Evolutionary conservation across 2,329 filamentous ascomycete genomes (phyloP).

Genomic region (Diplodia scrobiculata): DNA sequence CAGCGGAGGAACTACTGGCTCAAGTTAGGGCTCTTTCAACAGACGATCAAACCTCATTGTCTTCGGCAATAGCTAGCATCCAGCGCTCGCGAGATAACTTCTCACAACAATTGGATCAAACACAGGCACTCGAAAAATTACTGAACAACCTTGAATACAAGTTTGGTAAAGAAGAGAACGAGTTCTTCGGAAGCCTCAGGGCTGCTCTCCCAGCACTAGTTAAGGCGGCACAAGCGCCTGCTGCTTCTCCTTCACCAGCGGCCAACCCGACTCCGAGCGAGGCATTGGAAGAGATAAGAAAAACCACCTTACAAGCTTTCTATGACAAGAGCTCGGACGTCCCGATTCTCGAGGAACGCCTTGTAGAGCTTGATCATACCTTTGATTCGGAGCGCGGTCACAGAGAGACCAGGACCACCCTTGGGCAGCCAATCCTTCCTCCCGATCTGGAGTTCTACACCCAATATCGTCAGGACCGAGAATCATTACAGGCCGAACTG

Average conservation of each 20-base stretch:
- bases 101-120: not conserved
- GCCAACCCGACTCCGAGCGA: not conserved
- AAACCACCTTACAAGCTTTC: not conserved
- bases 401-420: conserved; percentile 17
- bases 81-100: not conserved
- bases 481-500: not conserved
- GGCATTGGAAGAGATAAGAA: not conserved
- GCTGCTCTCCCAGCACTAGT: not conserved
- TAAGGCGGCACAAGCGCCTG: not conserved
- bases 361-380: conserved; percentile 14
- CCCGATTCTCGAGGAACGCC: conserved; percentile 14
- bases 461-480: conserved; percentile 15
- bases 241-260: not conserved
- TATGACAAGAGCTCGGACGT: conserved; percentile 20
- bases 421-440: conserved; percentile 18
- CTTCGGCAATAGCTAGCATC: not conserved
- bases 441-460: conserved; percentile 26
- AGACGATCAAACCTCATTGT: not conserved
- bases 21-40: not conserved
- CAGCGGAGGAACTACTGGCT: not conserved
- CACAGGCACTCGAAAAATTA: not conserved
- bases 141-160: conserved; percentile 1
- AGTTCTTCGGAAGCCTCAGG: not conserved
- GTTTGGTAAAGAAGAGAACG: conserved; percentile 7
- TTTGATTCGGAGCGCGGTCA: conserved; percentile 4